Evolutionary conservation across 2,329 filamentous ascomycete genomes (phyloP).

Genomic region (Elsinoe arachidis): DNA sequence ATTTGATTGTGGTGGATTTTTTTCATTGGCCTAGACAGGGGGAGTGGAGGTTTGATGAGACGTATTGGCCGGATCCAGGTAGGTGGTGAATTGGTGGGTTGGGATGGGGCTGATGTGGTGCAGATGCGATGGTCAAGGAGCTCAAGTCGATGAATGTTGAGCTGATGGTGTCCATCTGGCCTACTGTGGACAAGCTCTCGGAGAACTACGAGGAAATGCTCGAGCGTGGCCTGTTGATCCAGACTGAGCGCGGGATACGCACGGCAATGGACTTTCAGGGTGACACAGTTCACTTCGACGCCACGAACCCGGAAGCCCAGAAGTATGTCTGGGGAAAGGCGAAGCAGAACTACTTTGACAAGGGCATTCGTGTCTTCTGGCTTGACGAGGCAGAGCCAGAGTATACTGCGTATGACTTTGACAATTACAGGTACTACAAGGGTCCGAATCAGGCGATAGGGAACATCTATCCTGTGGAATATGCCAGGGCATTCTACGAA

Average conservation of each 20-base stretch:
- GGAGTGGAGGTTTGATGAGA: conserved; percentile 58
- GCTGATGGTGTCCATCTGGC: conserved; percentile 63
- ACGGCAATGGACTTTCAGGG: conserved; percentile 52
- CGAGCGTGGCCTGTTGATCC: conserved; percentile 51
- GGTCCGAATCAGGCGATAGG: conserved; percentile 49
- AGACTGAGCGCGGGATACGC: conserved; percentile 51
- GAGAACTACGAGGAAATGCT: conserved; percentile 57
- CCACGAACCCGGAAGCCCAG: conserved; percentile 53
- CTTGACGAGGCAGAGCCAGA: conserved; percentile 62
- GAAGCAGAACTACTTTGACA: conserved; percentile 52
- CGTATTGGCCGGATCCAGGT: conserved; percentile 55
- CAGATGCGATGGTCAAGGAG: conserved; percentile 54
- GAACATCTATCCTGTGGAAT: conserved; percentile 52
- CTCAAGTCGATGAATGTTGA: conserved; percentile 51
- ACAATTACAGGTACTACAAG: conserved; percentile 53
- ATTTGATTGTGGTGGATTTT: conserved; percentile 59
- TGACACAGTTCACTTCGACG: conserved; percentile 53
- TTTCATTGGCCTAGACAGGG: conserved; percentile 61
- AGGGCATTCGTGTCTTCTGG: conserved; percentile 58
- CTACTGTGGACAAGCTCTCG: conserved; percentile 51
- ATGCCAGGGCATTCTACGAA: conserved; percentile 52
- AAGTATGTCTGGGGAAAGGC: conserved; percentile 52
- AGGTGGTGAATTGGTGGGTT: too few species aligned
- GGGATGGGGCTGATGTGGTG: too few species aligned
- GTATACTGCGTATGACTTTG: conserved; percentile 57